Conservation (phyloP, 1,139 yeast species). For the Candida smagusa region DNA sequence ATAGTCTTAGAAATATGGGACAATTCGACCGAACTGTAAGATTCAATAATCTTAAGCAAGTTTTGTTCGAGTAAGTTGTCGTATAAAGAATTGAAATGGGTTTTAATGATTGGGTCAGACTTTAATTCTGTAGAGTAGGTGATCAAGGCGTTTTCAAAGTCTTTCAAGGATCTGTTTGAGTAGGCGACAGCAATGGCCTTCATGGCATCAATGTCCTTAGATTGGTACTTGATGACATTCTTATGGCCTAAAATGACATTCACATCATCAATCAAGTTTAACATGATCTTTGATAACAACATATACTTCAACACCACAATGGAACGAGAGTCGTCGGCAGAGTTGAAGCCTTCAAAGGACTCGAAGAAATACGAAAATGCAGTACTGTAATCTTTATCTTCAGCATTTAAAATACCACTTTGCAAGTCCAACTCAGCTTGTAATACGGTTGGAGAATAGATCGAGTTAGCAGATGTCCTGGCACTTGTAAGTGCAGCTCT, state of each 20-base stretch:
- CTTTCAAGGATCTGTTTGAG: slow-evolving; percentile 83
- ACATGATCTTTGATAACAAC: slow-evolving; percentile 91
- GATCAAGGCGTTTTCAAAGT: slow-evolving; percentile 77
- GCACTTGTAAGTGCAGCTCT: slow-evolving; percentile 94
- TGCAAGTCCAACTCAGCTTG: slow-evolving; percentile 95
- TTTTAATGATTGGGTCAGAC: slow-evolving; percentile 82
- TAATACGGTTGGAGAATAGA: slow-evolving; percentile 89
- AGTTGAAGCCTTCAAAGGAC: slow-evolving; percentile 82
- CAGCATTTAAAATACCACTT: slow-evolving; percentile 95
- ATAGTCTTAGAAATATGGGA: slow-evolving; percentile 83
- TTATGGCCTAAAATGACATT: slow-evolving; percentile 74
- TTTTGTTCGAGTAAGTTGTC: slow-evolving; percentile 93
- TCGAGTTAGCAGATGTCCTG: slow-evolving; percentile 92
- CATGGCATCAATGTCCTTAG: slow-evolving; percentile 84
- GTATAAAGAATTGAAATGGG: slow-evolving; percentile 89
- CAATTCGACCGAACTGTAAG: slow-evolving; percentile 91
- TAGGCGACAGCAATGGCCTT: slow-evolving; percentile 89
- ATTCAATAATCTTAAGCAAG: slow-evolving; percentile 90
- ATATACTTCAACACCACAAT: slow-evolving; percentile 84
- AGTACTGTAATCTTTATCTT: slow-evolving; percentile 94
- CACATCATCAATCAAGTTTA: slow-evolving; percentile 82
- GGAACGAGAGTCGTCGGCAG: slow-evolving; percentile 63
- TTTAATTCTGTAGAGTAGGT: slow-evolving; percentile 74
- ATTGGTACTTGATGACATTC: slow-evolving; percentile 76
- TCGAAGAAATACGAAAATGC: slow-evolving; percentile 95